Evolutionary conservation across 2,329 filamentous ascomycete species (phyloP), one percentile per base, ranked within the genome.

Genomic region (Apiospora saccharicola): DNA sequence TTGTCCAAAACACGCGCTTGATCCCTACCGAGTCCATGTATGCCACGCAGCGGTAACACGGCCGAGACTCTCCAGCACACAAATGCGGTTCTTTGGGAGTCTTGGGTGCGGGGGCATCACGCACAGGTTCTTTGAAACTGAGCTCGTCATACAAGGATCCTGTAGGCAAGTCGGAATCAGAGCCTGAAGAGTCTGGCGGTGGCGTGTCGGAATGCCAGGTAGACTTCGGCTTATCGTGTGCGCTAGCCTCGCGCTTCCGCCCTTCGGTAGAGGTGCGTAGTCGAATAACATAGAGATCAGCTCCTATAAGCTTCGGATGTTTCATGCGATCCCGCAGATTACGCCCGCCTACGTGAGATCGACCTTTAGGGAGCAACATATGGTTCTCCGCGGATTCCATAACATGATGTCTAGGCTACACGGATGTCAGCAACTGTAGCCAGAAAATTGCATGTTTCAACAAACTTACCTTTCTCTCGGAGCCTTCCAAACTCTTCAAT

Each of bases 1-100:
- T 86, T 1, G 86, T 88, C 87, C 86, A 88, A 76, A 87, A 88
- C 0, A 88, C 86, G 16, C 86, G 82, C 75, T 85, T 86, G 76
- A 89, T 86, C 16, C 86, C 86, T 1, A 85, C 85, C 3, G 83
- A 83, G 72, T 87, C 80, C 86, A 89, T 88, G 75, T 86, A 86
- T 3, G 80, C 79, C 22, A 88, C 83, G 75, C 86, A 89, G 3
- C 86, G 81, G 75, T 89, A 88, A 77, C 87, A 89, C 0, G 86
- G 86, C 6, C 83, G 81, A 6, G 86, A 88, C 8, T 82, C 79
- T 41, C 79, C 78, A 19, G 83, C 76, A 37, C 44, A 47, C 49
- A 70, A 34, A 69, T 53, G 72, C 47, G 13, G 51, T 46, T 8
- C 67, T 13, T 68, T 16, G 41, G 10, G 14, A 10, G 34, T 14